Evolutionary conservation across 768 basidiomycete species (phyloP).

Genomic region (Agrocybe praecox): DNA sequence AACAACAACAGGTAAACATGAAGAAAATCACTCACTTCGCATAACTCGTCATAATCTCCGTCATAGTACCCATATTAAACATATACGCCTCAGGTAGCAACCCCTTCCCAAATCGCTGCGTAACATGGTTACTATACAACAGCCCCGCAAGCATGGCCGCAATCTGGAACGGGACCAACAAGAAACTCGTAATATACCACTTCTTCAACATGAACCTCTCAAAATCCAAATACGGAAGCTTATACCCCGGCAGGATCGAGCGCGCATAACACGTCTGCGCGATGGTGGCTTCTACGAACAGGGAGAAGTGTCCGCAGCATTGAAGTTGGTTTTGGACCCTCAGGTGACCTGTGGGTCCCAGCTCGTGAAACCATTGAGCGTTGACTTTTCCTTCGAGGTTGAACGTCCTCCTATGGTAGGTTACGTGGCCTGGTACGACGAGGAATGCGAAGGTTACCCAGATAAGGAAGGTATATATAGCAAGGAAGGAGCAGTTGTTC

Average conservation of each 20-base stretch:
- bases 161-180: constrained; percentile 69
- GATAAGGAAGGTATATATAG: no score
- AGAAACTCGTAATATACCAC: constrained; percentile 65
- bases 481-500: no score
- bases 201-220: no score
- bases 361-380: constrained; percentile 64
- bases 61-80: constrained; percentile 70
- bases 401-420: constrained; percentile 62
- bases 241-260: no score
- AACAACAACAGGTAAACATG: no score
- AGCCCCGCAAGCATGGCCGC: constrained; percentile 62
- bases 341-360: constrained; percentile 57
- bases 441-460: no score
- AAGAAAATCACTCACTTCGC: no score
- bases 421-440: constrained; percentile 74
- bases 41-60: constrained; percentile 37
- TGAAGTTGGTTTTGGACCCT: no score
- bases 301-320: no score
- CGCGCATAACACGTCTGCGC: no score
- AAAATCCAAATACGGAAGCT: no score
- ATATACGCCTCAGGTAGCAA: constrained; percentile 87
- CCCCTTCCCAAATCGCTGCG: constrained; percentile 86
- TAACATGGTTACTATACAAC: constrained; percentile 80
- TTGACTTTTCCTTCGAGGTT: constrained; percentile 80
- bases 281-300: no score